Evolutionary conservation across 1,139 yeast genomes (phyloP).

Genomic region (Geotrichum cucujoidarum): DNA sequence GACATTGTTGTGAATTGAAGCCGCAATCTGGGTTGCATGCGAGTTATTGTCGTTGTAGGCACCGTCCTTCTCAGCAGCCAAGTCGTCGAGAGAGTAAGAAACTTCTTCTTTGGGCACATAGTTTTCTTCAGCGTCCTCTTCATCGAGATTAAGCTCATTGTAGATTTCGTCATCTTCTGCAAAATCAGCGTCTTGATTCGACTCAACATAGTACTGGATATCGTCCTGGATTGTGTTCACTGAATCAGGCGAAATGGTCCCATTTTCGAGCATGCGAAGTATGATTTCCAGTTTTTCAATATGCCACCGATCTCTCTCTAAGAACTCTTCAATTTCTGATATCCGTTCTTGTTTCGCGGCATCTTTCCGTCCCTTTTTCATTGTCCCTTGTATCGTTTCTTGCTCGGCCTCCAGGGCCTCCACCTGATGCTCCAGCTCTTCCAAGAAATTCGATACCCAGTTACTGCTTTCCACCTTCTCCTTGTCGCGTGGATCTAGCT

Average conservation of each 20-base stretch:
- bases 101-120: constrained; percentile 31
- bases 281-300: constrained; percentile 71
- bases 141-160: constrained; percentile 77
- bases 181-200: constrained; percentile 92
- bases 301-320: constrained; percentile 79
- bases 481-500: constrained; percentile 71
- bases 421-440: constrained; percentile 76
- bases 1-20: too few relatives aligned
- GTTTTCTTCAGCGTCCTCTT: constrained; percentile 47
- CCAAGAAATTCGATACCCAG: constrained; percentile 69
- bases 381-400: constrained; percentile 51
- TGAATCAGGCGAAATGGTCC: constrained; percentile 73
- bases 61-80: constrained; percentile 34
- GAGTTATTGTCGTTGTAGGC: constrained; percentile 1
- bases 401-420: constrained; percentile 76
- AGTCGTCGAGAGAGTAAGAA: constrained; percentile 34
- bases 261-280: constrained; percentile 73
- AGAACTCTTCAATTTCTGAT: constrained; percentile 56
- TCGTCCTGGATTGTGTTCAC: constrained; percentile 83
- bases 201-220: constrained; percentile 87
- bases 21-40: constrained; percentile 1
- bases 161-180: constrained; percentile 93
- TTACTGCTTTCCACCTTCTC: constrained; percentile 71
- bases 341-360: constrained; percentile 50
- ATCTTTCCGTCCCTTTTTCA: constrained; percentile 57